Conservation (phyloP, 129 eudicot species). For the Artemisia annua region DNA sequence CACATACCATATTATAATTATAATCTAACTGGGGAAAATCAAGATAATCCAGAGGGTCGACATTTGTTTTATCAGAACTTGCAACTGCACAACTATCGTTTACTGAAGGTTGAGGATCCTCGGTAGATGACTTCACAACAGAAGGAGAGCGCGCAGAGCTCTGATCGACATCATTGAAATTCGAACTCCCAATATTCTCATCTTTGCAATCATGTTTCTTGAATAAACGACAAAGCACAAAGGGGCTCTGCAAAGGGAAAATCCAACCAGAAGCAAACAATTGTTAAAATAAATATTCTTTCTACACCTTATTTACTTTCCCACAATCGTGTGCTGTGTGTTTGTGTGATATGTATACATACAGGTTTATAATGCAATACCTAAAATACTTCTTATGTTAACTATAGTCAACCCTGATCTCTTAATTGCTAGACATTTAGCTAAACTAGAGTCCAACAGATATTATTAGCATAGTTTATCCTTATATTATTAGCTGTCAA, state of each 20-base stretch:
- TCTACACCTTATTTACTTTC: too few relatives aligned
- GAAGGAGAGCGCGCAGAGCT: constrained; percentile 37
- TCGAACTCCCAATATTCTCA: constrained; percentile 46
- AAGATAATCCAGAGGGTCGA: constrained; percentile 33
- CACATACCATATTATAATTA: constrained; percentile 23
- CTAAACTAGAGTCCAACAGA: neutral
- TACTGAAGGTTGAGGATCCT: constrained; percentile 38
- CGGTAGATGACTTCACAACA: constrained; percentile 39
- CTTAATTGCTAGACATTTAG: neutral
- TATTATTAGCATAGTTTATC: too few relatives aligned
- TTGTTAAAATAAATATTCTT: too few relatives aligned
- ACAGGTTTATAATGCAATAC: neutral
- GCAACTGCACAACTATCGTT: constrained; percentile 19
- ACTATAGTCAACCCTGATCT: neutral
- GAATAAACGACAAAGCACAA: constrained; percentile 73
- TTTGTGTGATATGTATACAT: too few relatives aligned
- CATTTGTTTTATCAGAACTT: neutral
- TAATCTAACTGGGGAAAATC: constrained; percentile 35
- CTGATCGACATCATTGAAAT: constrained; percentile 48
- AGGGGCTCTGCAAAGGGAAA: constrained; percentile 51
- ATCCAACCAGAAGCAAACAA: constrained; percentile 3
- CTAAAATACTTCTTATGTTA: neutral
- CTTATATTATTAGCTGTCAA: neutral
- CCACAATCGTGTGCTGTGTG: too few relatives aligned
- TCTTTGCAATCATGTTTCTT: constrained; percentile 65